Conservation (phyloP, 2,329 filamentous ascomycete genomes). For the Monilinia aucupariae region DNA sequence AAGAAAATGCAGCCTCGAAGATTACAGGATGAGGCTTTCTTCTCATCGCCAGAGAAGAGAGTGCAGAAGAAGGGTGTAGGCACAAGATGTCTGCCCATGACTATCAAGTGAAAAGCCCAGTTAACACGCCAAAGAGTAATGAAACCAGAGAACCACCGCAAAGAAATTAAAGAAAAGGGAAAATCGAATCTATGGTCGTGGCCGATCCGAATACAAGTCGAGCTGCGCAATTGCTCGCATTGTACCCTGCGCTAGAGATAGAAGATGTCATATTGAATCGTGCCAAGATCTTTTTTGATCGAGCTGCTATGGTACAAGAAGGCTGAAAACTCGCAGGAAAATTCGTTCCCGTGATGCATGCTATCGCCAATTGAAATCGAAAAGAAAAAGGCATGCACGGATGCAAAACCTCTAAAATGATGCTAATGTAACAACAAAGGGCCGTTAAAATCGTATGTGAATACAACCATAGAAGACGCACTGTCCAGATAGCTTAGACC, state of each 20-base stretch:
- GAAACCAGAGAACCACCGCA: constrained; percentile 24
- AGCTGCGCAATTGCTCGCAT: constrained; percentile 34
- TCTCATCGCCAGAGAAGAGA: constrained; percentile 19
- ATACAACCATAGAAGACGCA: constrained; percentile 31
- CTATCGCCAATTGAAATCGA: constrained; percentile 28
- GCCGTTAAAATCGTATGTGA: constrained; percentile 36
- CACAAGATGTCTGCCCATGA: constrained; percentile 31
- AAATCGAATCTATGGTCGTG: constrained; percentile 29
- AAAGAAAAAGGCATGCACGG: constrained; percentile 24
- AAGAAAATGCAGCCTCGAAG: constrained; percentile 13
- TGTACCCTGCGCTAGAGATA: constrained; percentile 33
- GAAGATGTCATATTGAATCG: constrained; percentile 30
- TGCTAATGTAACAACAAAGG: constrained; percentile 36
- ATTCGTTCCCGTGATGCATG: constrained; percentile 31
- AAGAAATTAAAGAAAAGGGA: constrained; percentile 23
- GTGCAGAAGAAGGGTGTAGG: constrained; percentile 26
- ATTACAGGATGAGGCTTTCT: constrained; percentile 15
- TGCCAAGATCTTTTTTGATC: constrained; percentile 33
- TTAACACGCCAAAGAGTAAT: constrained; percentile 22
- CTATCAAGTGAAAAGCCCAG: constrained; percentile 28
- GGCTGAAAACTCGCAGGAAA: constrained; percentile 26
- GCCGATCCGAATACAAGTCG: constrained; percentile 32
- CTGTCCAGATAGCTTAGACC: constrained; percentile 3
- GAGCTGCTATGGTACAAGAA: constrained; percentile 35
- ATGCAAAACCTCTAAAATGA: constrained; percentile 24